Base-by-base conservation (phyloP, 1,284 basidiomycete species). In the Volvariella volvacea region DNA sequence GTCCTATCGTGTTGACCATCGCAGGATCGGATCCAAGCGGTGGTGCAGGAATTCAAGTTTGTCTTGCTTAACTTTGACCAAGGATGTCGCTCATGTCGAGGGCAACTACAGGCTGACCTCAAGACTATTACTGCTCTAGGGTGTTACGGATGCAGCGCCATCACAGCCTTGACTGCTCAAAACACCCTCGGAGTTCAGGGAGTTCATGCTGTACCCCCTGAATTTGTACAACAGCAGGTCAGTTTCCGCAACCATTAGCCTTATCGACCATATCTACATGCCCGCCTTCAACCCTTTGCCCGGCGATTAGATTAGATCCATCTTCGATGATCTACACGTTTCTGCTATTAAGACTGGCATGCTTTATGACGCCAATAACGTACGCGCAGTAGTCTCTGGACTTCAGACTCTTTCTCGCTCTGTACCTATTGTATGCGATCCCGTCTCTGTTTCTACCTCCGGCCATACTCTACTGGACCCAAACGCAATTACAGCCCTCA, bases 361-460 rank as follows among this genome's bases (percentile, higher is more conserved):
- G 92, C 73, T 88, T 0, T 78, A 68, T 53, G 74, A 82, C 49
- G 74, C 76, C 0, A 66, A 63, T 2, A 74, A 65, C 32, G 68
- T 69, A 3, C 64, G 56, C 15, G 64, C 69, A 0, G 67, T 83
- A 1, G 68, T 71, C 0, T 51, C 59, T 4, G 65, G 70, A 4
- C 66, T 88, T 40, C 70, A 59, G 43, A 42, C 51, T 1, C 19
- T 36, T 20, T 8, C 19, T 6, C 8, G 19, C 8, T 75, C 69
- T 56, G 78, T 78, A 0, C 74, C 76, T 8, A 64, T 92, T 14
- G 77, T 94, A 20, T 80, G 89, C 50, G 92, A 95, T 60, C 93
- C 94, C 0, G 93, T 98, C 17, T 94, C 88, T 62, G 88, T 97
- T 1, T 92, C 91, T 2, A 96, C 93, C 0, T 93, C 91, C 0